Evolutionary conservation across 2,329 filamentous ascomycete species (phyloP).

Genomic region (Cercospora zeae-maydis): DNA sequence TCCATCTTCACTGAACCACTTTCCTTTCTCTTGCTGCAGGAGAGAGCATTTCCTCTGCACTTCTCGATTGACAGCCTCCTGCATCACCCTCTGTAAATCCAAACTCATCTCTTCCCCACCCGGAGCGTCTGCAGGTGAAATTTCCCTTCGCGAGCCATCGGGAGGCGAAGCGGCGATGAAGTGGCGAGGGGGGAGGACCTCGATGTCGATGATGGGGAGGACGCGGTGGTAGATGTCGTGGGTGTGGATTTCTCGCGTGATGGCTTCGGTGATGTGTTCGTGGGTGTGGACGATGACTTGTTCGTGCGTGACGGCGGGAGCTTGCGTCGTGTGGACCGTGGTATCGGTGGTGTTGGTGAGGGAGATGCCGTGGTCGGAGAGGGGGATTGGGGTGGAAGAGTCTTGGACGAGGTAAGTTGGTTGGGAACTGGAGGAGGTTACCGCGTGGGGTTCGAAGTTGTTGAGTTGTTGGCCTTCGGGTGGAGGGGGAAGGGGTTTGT

Average conservation of each 20-base stretch:
- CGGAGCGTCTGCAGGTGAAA: conserved; percentile 40
- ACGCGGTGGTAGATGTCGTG: conserved; percentile 52
- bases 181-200: conserved; percentile 53
- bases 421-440: neutral
- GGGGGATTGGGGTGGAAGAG: conserved; percentile 13
- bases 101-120: conserved; percentile 16
- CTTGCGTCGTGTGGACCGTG: conserved; percentile 35
- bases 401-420: conserved; percentile 10
- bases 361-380: conserved; percentile 14
- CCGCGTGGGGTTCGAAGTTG: neutral
- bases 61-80: conserved; percentile 33
- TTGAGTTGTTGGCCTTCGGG: neutral
- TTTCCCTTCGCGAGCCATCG: conserved; percentile 41
- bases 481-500: neutral
- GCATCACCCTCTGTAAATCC: conserved; percentile 35
- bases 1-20: neutral
- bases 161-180: conserved; percentile 40
- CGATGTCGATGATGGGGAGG: conserved; percentile 52
- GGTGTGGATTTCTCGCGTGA: conserved; percentile 54
- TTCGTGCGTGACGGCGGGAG: conserved; percentile 51
- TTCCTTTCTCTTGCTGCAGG: neutral
- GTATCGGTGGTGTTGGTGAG: conserved; percentile 39
- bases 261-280: conserved; percentile 47
- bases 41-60: conserved; percentile 17
- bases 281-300: conserved; percentile 44